These are phyloP conservation scores for Postia placenta DNA, from an alignment of 768 basidiomycete genomes.

Conservation along the genomic window DNA sequence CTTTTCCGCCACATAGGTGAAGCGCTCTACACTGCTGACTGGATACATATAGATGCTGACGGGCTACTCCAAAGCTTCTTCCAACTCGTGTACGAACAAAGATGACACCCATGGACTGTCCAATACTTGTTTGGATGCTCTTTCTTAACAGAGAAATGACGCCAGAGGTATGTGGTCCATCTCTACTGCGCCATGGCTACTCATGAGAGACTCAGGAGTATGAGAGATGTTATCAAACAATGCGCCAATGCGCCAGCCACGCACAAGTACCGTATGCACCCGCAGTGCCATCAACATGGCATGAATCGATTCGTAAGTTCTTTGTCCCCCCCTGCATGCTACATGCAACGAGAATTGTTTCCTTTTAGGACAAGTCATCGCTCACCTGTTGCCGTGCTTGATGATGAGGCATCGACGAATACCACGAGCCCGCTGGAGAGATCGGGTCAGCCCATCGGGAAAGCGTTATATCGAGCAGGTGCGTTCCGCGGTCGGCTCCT, in stretches of 20 bases:
- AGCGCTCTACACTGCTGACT: no score
- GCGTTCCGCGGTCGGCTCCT: constrained; percentile 15
- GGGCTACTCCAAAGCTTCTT: no score
- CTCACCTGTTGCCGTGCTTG: constrained; percentile 68
- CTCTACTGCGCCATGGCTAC: not conserved
- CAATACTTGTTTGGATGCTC: constrained; percentile 77
- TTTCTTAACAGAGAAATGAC: constrained; percentile 71
- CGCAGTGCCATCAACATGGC: no score
- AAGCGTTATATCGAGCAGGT: constrained; percentile 86
- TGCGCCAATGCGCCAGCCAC: constrained; percentile 55
- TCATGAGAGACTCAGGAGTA: no score
- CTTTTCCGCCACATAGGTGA: no score
- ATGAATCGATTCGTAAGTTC: constrained; percentile 62
- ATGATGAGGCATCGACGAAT: constrained; percentile 85
- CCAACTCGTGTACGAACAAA: not conserved
- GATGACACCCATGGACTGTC: constrained; percentile 55
- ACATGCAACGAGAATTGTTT: constrained; percentile 3
- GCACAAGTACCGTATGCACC: constrained; percentile 49
- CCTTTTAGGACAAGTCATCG: constrained; percentile 58
- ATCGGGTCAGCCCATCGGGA: constrained; percentile 50
- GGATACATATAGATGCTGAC: no score
- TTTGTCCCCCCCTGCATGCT: not conserved
- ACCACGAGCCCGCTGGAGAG: constrained; percentile 69
- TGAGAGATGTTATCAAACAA: constrained; percentile 55
- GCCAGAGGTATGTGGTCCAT: constrained; percentile 44